Evolutionary conservation across 179 eudicot genomes (phyloP).

Genomic region (Silene noctiflora): DNA sequence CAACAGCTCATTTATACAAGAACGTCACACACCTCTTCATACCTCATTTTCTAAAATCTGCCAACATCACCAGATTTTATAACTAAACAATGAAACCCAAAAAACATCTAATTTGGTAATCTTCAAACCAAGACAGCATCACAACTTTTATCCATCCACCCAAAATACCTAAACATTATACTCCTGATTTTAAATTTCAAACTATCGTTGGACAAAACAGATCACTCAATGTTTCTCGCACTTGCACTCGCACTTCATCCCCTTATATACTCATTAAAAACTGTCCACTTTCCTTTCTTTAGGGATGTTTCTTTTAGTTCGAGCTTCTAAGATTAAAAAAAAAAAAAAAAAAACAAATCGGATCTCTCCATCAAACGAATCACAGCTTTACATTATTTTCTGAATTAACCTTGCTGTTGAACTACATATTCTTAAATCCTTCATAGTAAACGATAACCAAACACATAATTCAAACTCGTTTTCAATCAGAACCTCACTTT

Average conservation of each 20-base stretch:
- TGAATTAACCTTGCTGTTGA: neutral
- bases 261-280: neutral
- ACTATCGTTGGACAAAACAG: neutral
- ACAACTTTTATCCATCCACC: neutral
- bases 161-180: neutral
- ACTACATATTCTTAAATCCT: neutral
- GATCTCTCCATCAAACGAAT: no score
- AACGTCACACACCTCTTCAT: neutral
- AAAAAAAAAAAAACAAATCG: no score
- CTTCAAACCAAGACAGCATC: neutral
- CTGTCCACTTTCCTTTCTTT: neutral
- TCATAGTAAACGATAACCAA: neutral
- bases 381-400: neutral
- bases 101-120: neutral
- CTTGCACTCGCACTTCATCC: neutral
- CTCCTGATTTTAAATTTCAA: neutral
- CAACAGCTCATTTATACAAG: neutral
- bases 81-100: neutral
- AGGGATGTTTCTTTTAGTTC: neutral
- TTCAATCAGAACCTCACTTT: neutral
- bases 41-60: neutral
- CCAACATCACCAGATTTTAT: neutral
- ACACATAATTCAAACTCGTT: neutral
- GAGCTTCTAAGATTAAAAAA: neutral
- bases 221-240: neutral